Evolutionary conservation across 116 monocot species (phyloP).

Genomic region (Trichopus zeylanicus): DNA sequence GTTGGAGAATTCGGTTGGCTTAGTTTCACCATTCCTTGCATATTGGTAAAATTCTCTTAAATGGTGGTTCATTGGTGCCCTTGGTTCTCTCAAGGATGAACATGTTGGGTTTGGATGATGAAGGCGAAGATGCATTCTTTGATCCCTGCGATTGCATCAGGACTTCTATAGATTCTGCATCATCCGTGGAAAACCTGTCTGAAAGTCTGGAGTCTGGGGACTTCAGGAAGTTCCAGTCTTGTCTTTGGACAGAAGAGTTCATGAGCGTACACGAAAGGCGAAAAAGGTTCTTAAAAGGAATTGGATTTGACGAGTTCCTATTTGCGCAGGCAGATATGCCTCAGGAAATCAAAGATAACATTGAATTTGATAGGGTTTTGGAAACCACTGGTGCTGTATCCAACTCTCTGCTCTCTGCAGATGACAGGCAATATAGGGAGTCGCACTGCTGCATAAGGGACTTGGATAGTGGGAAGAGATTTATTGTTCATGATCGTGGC

Average conservation of each 20-base stretch:
- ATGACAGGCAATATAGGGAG: conserved; percentile 9
- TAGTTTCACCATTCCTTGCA: background rate
- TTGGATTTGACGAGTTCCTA: conserved; percentile 44
- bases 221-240: conserved; percentile 13
- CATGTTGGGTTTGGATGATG: conserved; percentile 39
- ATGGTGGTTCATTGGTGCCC: background rate
- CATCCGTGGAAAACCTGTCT: conserved; percentile 7
- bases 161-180: conserved; percentile 30
- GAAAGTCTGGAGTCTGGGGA: conserved; percentile 16
- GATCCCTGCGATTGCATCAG: conserved; percentile 37
- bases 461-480: conserved; percentile 47
- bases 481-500: conserved; percentile 23
- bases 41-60: background rate
- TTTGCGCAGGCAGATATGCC: background rate
- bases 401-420: conserved; percentile 14
- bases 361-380: conserved; percentile 17
- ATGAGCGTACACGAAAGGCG: conserved; percentile 59
- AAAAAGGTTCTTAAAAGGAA: conserved; percentile 35
- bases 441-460: conserved; percentile 29
- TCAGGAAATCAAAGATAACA: conserved; percentile 2
- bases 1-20: conserved; percentile 1
- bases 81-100: background rate
- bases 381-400: conserved; percentile 16
- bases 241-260: conserved; percentile 38
- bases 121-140: conserved; percentile 38